Conservation (phyloP, 2,329 filamentous ascomycete genomes). For the Paecilomyces fulvus region DNA sequence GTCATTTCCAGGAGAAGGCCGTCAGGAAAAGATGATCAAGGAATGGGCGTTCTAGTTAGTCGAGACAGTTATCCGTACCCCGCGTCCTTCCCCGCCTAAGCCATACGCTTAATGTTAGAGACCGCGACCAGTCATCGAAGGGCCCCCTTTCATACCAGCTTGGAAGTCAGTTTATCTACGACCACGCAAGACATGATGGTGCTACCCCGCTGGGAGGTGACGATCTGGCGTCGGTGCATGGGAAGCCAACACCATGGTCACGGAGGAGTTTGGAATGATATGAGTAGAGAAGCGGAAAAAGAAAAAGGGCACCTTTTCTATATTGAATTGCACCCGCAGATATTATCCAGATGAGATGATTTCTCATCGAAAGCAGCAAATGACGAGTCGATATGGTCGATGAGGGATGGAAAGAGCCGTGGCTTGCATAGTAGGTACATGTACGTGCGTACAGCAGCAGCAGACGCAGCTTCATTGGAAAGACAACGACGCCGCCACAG, state of each 20-base stretch:
- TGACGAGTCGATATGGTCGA: background rate
- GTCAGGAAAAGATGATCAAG: background rate
- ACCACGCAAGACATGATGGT: background rate
- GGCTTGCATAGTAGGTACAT: background rate
- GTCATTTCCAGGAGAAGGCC: background rate
- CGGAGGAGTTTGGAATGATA: background rate
- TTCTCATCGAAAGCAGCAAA: background rate
- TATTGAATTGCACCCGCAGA: too few species aligned
- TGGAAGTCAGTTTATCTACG: background rate
- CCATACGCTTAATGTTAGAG: conserved; percentile 52
- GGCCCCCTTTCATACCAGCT: background rate
- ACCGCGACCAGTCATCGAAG: background rate
- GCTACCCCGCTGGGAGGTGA: background rate
- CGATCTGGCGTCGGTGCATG: background rate
- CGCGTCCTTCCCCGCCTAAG: conserved; percentile 38
- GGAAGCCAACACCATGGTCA: background rate
- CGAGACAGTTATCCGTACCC: conserved; percentile 11
- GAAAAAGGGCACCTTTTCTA: background rate
- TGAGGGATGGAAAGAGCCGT: background rate
- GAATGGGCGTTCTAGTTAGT: conserved; percentile 29
- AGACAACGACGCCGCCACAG: background rate
- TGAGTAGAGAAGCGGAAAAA: background rate
- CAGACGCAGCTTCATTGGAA: background rate
- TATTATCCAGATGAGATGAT: background rate
- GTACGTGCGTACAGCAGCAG: background rate